Evolutionary conservation across 768 basidiomycete species (phyloP).

Genomic region (Mycena epipterygia): DNA sequence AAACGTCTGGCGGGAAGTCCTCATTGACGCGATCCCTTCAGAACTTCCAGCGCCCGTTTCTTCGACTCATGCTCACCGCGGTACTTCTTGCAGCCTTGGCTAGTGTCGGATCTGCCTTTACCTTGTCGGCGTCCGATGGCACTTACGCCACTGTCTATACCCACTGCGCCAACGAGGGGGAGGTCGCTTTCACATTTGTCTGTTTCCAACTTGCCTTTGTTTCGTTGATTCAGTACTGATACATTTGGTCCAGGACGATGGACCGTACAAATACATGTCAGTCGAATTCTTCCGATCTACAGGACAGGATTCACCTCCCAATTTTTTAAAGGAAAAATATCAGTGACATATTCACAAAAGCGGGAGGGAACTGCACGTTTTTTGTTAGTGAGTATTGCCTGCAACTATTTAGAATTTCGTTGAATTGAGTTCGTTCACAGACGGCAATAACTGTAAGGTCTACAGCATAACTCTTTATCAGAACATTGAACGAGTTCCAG

Average conservation of each 20-base stretch:
- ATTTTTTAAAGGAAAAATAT: not conserved
- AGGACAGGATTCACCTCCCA: not conserved
- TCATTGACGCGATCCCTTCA: not conserved
- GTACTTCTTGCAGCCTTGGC: constrained; percentile 2
- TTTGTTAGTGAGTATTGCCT: constrained; percentile 10
- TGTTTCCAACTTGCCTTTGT: not conserved
- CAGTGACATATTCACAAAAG: not conserved
- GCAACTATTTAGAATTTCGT: not conserved
- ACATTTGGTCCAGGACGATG: constrained; percentile 10
- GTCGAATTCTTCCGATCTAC: not conserved
- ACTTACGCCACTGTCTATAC: constrained; percentile 1
- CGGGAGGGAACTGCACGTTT: constrained; percentile 17
- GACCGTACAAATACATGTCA: constrained; percentile 10
- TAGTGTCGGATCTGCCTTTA: not conserved
- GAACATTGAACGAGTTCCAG: constrained; percentile 26
- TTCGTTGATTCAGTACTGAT: not conserved
- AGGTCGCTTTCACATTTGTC: constrained; percentile 24
- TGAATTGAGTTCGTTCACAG: not conserved
- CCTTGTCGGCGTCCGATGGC: not conserved
- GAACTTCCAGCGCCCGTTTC: not conserved
- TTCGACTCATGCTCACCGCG: constrained; percentile 2
- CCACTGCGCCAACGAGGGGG: not conserved
- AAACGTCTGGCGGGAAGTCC: too few relatives aligned
- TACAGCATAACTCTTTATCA: not conserved
- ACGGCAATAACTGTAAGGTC: constrained; percentile 9